phyloP scores from a whole-genome alignment of 345 rosid genomes.

The Gossypium rotundifolium region DNA sequence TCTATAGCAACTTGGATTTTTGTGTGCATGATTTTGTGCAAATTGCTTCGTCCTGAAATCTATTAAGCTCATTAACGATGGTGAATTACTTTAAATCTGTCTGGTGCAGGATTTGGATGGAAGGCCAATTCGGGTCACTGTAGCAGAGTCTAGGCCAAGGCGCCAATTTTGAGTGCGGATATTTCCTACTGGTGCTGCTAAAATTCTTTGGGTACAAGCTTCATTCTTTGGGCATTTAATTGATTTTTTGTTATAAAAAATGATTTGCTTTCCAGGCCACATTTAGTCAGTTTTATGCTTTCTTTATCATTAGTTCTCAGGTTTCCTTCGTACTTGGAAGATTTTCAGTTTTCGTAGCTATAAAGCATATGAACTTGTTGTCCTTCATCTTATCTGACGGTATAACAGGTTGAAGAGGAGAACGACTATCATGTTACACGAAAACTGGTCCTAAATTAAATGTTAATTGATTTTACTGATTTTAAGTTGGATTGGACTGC shows the following conservation, averaged over 20 bases:
- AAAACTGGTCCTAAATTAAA: neutral
- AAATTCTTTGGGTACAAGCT: slow-evolving; percentile 28
- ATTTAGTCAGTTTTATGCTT: too few species aligned
- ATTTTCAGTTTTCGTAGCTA: too few species aligned
- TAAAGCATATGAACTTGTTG: too few species aligned
- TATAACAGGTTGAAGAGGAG: neutral
- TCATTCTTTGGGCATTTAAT: neutral
- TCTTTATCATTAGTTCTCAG: too few species aligned
- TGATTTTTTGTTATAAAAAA: neutral
- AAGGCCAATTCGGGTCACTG: slow-evolving; percentile 76
- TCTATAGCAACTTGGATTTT: neutral
- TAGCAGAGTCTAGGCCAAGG: slow-evolving; percentile 84
- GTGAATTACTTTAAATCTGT: neutral
- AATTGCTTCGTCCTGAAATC: neutral
- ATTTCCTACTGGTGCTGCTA: slow-evolving; percentile 7
- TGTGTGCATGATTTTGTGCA: neutral
- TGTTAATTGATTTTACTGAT: neutral
- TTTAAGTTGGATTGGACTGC: neutral
- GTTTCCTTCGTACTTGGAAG: too few species aligned
- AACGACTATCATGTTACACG: neutral
- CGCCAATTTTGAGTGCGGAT: slow-evolving; percentile 49
- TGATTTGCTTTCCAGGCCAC: neutral
- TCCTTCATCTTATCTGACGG: neutral
- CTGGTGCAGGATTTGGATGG: slow-evolving; percentile 76
- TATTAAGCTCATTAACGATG: neutral